Conservation (phyloP, 352 stramenopile species). For the Pythium brassicae region DNA sequence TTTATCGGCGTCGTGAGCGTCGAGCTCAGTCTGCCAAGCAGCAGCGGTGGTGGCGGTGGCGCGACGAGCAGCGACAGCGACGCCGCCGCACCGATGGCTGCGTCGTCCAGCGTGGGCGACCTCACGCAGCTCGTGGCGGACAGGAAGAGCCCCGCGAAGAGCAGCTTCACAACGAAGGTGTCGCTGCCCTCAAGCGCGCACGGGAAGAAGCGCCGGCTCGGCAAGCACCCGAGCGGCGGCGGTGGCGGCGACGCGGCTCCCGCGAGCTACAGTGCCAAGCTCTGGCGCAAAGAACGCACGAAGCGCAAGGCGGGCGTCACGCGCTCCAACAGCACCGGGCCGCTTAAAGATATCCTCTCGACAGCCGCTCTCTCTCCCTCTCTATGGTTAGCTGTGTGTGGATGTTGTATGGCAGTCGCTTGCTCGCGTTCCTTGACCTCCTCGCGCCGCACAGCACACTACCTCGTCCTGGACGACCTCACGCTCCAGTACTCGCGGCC, state of each 20-base stretch:
- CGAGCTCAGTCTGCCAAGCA: constrained; percentile 29
- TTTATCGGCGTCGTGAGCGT: constrained; percentile 69
- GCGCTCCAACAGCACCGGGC: constrained; percentile 9
- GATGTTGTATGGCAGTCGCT: too few relatives aligned
- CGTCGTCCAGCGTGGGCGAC: constrained; percentile 12
- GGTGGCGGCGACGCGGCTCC: constrained; percentile 3
- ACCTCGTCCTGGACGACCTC: constrained; percentile 68
- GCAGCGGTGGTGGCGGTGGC: background rate
- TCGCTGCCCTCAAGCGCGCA: constrained; percentile 4
- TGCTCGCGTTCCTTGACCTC: constrained; percentile 7
- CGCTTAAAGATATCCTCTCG: constrained; percentile 19
- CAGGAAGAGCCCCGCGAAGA: constrained; percentile 8
- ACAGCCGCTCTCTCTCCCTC: background rate
- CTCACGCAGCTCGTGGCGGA: constrained; percentile 12
- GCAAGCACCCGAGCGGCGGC: constrained; percentile 11
- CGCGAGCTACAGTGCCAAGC: constrained; percentile 50
- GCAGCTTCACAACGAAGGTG: constrained; percentile 3
- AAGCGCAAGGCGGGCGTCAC: constrained; percentile 12
- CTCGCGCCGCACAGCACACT: constrained; percentile 19
- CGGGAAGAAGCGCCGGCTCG: constrained; percentile 37
- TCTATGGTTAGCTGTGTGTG: background rate
- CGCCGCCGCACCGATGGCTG: constrained; percentile 8
- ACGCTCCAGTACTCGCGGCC: constrained; percentile 56
- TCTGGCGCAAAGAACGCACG: constrained; percentile 51
- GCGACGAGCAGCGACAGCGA: constrained; percentile 8